Evolutionary conservation across 2,329 filamentous ascomycete genomes (phyloP).

Genomic region (Penicillium sp.): DNA sequence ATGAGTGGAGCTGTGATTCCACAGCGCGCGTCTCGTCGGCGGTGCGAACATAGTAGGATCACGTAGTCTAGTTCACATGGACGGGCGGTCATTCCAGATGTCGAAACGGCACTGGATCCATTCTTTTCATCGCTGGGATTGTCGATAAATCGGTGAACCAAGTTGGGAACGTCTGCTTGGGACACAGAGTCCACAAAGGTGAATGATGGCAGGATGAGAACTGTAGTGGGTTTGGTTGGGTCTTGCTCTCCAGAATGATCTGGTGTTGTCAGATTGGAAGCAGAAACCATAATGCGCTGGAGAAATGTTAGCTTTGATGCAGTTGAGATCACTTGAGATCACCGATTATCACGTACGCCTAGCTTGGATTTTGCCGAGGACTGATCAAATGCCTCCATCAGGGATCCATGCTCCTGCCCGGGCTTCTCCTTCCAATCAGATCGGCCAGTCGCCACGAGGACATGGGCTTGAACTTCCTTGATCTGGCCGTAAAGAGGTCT

Average conservation of each 20-base stretch:
- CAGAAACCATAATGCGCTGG: slow-evolving; percentile 38
- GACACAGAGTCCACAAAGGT: slow-evolving; percentile 75
- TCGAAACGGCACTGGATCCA: slow-evolving; percentile 26
- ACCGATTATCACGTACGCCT: slow-evolving; percentile 54
- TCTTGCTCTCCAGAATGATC: slow-evolving; percentile 10
- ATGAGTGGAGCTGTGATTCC: slow-evolving; percentile 84
- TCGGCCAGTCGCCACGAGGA: slow-evolving; percentile 40
- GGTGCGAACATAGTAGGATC: slow-evolving; percentile 85
- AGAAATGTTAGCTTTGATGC: background rate
- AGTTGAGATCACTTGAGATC: background rate
- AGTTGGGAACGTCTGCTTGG: slow-evolving; percentile 60
- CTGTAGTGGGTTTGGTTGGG: slow-evolving; percentile 58
- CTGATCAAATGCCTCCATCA: slow-evolving; percentile 50
- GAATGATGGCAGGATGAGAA: slow-evolving; percentile 80
- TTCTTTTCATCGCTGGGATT: slow-evolving; percentile 50
- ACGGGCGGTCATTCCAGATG: slow-evolving; percentile 46
- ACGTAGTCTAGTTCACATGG: slow-evolving; percentile 77
- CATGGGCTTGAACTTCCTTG: slow-evolving; percentile 36
- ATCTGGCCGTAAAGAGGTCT: slow-evolving; percentile 37
- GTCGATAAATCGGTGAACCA: slow-evolving; percentile 68
- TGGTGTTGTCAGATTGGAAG: slow-evolving; percentile 33
- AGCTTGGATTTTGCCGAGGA: slow-evolving; percentile 61
- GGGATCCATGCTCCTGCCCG: slow-evolving; percentile 44
- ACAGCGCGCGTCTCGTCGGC: slow-evolving; percentile 84
- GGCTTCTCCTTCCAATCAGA: slow-evolving; percentile 40